phyloP scores from a whole-genome alignment of 2,329 filamentous ascomycete species.

The Epicoccum nigrum region DNA sequence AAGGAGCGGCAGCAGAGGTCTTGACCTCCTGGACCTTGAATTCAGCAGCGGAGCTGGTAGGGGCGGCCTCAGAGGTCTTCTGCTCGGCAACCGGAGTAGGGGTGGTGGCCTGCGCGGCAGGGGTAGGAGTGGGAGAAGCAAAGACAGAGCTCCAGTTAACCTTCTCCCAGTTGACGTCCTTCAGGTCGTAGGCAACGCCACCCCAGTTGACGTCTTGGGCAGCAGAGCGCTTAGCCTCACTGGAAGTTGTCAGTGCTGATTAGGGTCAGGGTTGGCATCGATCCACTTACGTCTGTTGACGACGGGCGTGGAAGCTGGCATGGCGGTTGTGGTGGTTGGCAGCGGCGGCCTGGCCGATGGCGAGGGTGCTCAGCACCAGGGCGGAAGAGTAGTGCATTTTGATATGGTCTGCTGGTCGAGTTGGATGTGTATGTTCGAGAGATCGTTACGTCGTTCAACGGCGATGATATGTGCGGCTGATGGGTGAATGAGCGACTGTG shows the following conservation, averaged over 20 bases:
- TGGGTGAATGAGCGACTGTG: slow-evolving; percentile 39
- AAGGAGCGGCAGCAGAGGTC: slow-evolving; percentile 14
- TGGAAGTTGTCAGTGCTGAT: slow-evolving; percentile 6
- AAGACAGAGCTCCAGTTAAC: slow-evolving; percentile 37
- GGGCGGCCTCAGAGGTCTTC: slow-evolving; percentile 16
- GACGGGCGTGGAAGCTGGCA: slow-evolving; percentile 46
- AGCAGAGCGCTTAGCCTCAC: slow-evolving; percentile 39
- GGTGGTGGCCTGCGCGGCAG: slow-evolving; percentile 10
- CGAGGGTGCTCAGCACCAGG: slow-evolving; percentile 47
- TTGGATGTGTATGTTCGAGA: slow-evolving; percentile 17
- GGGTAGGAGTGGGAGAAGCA: slow-evolving; percentile 20
- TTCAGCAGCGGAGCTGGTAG: slow-evolving; percentile 9
- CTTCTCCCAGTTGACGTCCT: slow-evolving; percentile 36
- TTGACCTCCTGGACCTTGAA: slow-evolving; percentile 15
- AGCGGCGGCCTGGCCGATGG: slow-evolving; percentile 44
- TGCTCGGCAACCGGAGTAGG: slow-evolving; percentile 2
- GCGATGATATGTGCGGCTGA: slow-evolving; percentile 19
- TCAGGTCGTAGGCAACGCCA: slow-evolving; percentile 33
- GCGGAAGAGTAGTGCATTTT: slow-evolving; percentile 47
- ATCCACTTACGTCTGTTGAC: slow-evolving; percentile 38
- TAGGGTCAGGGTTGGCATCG: background rate
- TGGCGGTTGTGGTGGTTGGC: slow-evolving; percentile 41
- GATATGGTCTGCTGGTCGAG: slow-evolving; percentile 16
- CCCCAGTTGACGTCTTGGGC: slow-evolving; percentile 38
- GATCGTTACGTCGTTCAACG: slow-evolving; percentile 38